Base-by-base conservation (phyloP, 2,329 filamentous ascomycete species). In the Colletotrichum tabaci region DNA sequence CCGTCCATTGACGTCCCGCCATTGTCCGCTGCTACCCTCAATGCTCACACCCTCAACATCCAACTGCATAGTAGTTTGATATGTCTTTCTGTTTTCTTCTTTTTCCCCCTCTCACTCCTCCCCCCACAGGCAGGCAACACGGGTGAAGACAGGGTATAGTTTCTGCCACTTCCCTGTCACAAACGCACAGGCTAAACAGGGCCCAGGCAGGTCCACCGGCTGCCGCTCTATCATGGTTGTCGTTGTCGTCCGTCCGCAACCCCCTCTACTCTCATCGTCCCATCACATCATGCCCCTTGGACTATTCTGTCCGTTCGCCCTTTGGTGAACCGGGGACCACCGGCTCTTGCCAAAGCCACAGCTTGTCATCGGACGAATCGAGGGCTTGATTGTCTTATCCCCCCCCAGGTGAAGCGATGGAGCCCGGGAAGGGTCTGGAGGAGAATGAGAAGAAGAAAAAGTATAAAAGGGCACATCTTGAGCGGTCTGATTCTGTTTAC, bases 401-500 rank as follows among this genome's bases (percentile, higher is more conserved):
- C 75, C 44, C 21, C n/a, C 38, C 56, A 42, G 76, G 79, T 76
- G 74, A 78, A 57, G 77, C 66, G 74, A 79, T 77, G 76, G 77
- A 77, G 80, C 76, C 79, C 77, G 73, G 76, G 79, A 78, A 79
- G 76, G 79, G 77, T 75, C 75, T 72, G 72, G 78, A 79, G n/a
- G 8, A 30, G 38, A 57, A 8, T 35, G 38, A 57, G 40, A 7
- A 16, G 18, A 2, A 44, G n/a, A 88, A 85, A 88, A 71, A 86
- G 84, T 91, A 92, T 92, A 92, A 92, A 91, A 90, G 83, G 88
- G 81, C 80, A 78, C 77, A 79, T 82, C 81, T 82, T 87, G 82
- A 82, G 86, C 84, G 76, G 80, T 77, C 80, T 81, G 77, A 77
- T 77, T 76, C 74, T 74, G 69, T 79, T 79, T 83, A 80, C 80